A percentile compares a stretch with the other conserved stretches of the same genome.
These are phyloP conservation scores for Fusarium pseudocircinatum DNA, from an alignment of 2,329 filamentous ascomycete species.

Conservation along the genomic window DNA sequence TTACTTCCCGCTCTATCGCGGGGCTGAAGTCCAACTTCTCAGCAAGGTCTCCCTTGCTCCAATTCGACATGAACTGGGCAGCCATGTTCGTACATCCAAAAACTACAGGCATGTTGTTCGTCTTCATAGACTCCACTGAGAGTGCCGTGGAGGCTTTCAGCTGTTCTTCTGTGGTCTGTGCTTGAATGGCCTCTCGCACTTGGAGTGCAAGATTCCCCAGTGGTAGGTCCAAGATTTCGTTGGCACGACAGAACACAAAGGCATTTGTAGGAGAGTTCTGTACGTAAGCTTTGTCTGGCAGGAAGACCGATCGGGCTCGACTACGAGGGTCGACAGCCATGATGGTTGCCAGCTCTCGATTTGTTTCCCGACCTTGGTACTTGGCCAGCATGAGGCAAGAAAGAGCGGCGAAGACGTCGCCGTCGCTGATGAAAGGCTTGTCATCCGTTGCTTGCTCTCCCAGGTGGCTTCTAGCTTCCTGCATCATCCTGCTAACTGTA, in stretches of 20 bases:
- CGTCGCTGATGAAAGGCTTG: neutral
- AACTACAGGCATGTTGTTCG: constrained; percentile 8
- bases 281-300: neutral
- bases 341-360: constrained; percentile 1
- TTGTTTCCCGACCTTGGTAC: neutral
- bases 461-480: neutral
- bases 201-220: constrained; percentile 24
- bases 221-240: neutral
- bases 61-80: constrained; percentile 31
- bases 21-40: constrained; percentile 28
- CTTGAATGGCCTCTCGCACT: constrained; percentile 12
- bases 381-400: constrained; percentile 1
- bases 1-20: neutral
- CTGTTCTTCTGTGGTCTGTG: constrained; percentile 32
- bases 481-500: neutral
- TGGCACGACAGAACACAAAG: constrained; percentile 6
- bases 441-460: fast-evolving
- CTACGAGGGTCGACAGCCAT: constrained; percentile 23
- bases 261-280: constrained; percentile 19
- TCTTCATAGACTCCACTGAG: constrained; percentile 16
- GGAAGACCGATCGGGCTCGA: constrained; percentile 7
- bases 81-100: constrained; percentile 22
- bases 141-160: constrained; percentile 13
- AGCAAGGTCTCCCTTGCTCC: constrained; percentile 19
- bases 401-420: constrained; percentile 6